These are phyloP conservation scores for Volvox reticuliferus DNA, from an alignment of 139 green algal genomes.

Conservation along the genomic window DNA sequence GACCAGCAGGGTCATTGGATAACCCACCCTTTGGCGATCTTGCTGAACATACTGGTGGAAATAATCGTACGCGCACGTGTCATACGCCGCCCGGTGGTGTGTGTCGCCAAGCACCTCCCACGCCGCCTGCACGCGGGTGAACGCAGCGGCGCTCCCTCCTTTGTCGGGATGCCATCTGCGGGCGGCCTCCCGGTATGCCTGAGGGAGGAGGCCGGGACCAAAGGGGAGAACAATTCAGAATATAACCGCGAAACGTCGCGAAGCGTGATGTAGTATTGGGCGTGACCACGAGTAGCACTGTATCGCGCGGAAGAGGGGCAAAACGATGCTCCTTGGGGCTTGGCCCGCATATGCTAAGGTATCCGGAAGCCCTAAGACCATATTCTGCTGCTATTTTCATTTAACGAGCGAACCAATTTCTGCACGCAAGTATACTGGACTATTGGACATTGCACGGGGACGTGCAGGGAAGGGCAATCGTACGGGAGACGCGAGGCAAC, in stretches of 20 bases:
- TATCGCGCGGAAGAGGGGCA: too few relatives aligned
- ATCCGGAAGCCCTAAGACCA: too few relatives aligned
- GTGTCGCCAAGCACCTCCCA: conserved; percentile 73
- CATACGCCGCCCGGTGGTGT: conserved; percentile 72
- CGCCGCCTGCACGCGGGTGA: conserved; percentile 55
- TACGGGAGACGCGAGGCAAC: too few relatives aligned
- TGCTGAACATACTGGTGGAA: conserved; percentile 66
- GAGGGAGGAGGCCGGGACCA: neutral
- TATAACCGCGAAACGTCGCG: neutral
- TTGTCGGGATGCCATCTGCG: conserved; percentile 67
- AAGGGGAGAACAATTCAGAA: neutral
- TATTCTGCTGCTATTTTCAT: too few relatives aligned
- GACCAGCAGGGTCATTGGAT: neutral
- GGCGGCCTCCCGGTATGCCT: conserved; percentile 53
- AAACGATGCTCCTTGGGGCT: too few relatives aligned
- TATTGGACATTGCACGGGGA: too few relatives aligned
- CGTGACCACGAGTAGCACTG: too few relatives aligned
- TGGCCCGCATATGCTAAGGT: too few relatives aligned
- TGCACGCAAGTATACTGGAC: too few relatives aligned
- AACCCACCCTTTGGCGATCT: neutral
- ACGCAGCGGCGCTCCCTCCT: conserved; percentile 53
- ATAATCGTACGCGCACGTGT: conserved; percentile 74
- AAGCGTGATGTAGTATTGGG: too few relatives aligned
- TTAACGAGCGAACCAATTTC: too few relatives aligned
- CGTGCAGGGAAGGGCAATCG: too few relatives aligned